Conservation (phyloP, 2,329 filamentous ascomycete genomes). For the Leptosphaerulina australis region DNA sequence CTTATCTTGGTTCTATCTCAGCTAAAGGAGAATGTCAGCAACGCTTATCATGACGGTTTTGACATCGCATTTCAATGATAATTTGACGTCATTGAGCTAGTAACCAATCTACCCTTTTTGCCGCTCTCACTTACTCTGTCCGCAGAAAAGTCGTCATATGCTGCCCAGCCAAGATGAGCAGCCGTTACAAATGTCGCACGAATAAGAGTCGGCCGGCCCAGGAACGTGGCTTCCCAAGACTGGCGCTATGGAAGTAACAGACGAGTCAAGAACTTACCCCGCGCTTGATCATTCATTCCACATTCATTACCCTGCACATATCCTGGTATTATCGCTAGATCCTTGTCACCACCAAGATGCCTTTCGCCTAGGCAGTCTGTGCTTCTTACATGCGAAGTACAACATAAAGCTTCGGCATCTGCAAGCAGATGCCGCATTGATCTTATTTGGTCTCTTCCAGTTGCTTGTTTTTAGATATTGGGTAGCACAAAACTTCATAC, state of each 20-base stretch:
- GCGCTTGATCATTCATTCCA: constrained; percentile 4
- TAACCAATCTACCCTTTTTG: neutral
- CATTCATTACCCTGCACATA: neutral
- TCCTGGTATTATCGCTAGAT: constrained; percentile 1
- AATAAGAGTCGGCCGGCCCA: neutral
- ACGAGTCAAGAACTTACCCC: constrained; percentile 12
- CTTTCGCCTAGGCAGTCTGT: constrained; percentile 10
- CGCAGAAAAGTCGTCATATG: constrained; percentile 5
- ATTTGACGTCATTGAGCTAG: constrained; percentile 2
- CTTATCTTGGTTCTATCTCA: neutral
- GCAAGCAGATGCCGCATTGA: neutral
- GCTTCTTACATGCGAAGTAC: neutral
- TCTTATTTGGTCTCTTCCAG: neutral
- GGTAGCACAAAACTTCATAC: neutral
- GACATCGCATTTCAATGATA: neutral
- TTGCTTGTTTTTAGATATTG: neutral
- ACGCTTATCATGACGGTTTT: neutral
- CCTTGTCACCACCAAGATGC: constrained; percentile 3
- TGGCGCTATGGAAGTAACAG: neutral
- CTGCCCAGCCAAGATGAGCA: constrained; percentile 10
- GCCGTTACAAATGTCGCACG: constrained; percentile 4
- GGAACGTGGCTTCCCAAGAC: constrained; percentile 7
- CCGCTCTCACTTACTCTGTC: too few relatives aligned
- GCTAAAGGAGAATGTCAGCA: too few relatives aligned
- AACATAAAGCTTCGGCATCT: constrained; percentile 7